phyloP scores from a whole-genome alignment of 495 filamentous ascomycete species.

The Neurospora terricola region DNA sequence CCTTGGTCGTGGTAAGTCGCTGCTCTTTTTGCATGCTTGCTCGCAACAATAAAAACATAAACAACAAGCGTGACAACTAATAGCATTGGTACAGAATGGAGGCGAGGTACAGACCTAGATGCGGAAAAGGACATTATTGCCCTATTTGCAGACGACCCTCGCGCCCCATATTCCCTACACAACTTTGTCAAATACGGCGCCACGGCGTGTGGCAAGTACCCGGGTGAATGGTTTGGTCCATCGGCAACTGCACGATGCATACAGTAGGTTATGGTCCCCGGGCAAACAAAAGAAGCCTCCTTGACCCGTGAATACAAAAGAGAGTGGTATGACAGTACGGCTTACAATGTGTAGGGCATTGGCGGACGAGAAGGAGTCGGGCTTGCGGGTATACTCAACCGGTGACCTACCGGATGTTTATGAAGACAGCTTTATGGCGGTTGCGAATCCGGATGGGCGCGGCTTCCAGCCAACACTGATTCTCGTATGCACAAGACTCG shows the following conservation, averaged over 20 bases:
- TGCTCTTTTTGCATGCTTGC: neutral
- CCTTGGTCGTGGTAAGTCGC: conserved; percentile 68
- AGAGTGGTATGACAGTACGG: neutral
- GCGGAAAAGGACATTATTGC: conserved; percentile 68
- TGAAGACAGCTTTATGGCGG: conserved; percentile 70
- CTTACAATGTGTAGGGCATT: conserved; percentile 52
- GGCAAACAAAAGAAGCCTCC: neutral
- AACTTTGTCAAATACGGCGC: conserved; percentile 87
- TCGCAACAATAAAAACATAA: neutral
- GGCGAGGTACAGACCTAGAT: conserved; percentile 43
- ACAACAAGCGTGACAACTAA: conserved; percentile 12
- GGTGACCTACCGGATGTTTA: conserved; percentile 88
- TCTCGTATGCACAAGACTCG: conserved; percentile 75
- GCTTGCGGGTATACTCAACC: conserved; percentile 75
- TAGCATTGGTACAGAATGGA: conserved; percentile 55
- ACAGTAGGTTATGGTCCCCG: conserved; percentile 49
- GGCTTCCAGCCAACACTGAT: conserved; percentile 77
- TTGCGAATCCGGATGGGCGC: conserved; percentile 54
- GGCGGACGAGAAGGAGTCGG: conserved; percentile 46
- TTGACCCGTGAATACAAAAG: neutral
- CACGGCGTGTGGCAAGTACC: conserved; percentile 80
- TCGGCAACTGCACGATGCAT: conserved; percentile 95
- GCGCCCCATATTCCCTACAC: conserved; percentile 90
- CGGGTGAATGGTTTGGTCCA: conserved; percentile 99
- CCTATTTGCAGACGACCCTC: conserved; percentile 79